Base-by-base conservation (phyloP, 2,329 filamentous ascomycete species). In the Hansfordia pulvinata region DNA sequence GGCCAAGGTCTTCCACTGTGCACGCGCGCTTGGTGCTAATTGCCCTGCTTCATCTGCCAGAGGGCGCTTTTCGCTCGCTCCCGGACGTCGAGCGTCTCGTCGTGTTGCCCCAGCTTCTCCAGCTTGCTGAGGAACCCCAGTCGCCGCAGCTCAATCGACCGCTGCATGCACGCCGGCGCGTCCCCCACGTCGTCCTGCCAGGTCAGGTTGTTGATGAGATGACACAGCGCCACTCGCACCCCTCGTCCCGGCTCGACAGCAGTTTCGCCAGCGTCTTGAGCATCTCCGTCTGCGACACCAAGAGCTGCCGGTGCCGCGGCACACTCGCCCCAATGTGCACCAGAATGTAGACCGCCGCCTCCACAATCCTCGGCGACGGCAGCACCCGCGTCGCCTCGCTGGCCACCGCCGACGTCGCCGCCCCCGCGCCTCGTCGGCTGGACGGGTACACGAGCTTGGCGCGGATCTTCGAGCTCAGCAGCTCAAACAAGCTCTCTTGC, bases 261-360 rank as follows among this genome's bases (percentile, higher is more conserved):
- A 93, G 75, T 10, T 70, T 69, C 7, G 77, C 66, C 24, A 93
- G 60, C 25, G 78, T 67, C 40, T 69, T 73, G 32, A 96, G 62
- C 4, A 96, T 60, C 9, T 78, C 69, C 3, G 71, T 77, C 49
- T 94, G 85, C 3, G 74, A 64, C 27, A 92, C 71, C 8, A 93
- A 62, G 10, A 83, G 56, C 43, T 86, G 75, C 29, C 84, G 74
- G 50, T 94, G 84, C 17, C 70, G 67, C 3, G 84, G 74, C 9
- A 76, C 62, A 36, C 83, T 83, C 8, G 86, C 88, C 11, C 85
- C 84, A 40, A 96, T 73, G 54, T 96, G 85, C 10, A 90, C 77
- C 25, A 96, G 63, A 30, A 94, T 76, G 46, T 76, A 90, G 16
- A 84, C 71, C 8, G 88, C 78, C 3, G 81, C 69, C 40, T 71